Base-by-base conservation (phyloP, 2,329 filamentous ascomycete genomes). In the Teratosphaeria gauchensis region DNA sequence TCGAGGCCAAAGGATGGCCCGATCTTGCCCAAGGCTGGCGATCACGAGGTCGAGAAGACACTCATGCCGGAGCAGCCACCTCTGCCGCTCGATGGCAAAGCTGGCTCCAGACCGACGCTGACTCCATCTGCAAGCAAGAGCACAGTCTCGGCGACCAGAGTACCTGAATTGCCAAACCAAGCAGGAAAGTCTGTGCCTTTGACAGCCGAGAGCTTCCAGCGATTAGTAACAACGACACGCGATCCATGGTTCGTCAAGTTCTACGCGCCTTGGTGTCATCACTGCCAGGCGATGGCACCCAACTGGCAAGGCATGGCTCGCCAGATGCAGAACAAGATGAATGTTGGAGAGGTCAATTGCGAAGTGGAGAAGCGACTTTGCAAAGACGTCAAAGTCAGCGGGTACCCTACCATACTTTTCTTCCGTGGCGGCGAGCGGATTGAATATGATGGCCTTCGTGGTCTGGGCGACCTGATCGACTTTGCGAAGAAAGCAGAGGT, bases 191-290 rank as follows among this genome's bases (percentile, higher is more conserved):
- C 90, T 6, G 79, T 90, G 35, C 75, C 85, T 6, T 80, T 99
- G 56, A 91, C 85, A 1, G 86, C 89, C 0, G 91, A 96, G 70
- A 89, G 80, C 63, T 99, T 99, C 77, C 87, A 95, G 71, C 85
- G 83, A 59, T 78, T 87, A 42, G 92, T 99, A 53, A 95, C 90
- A 2, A 88, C 86, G 72, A 91, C 90, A 0, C 84, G 89, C 63
- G 91, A 97, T 63, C 87, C 92, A 5, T 99, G 94, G 94, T 96
- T 99, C 71, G 85, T 99, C 80, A 99, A 99, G 75, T 97, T 99
- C 73, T 97, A 96, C 72, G 92, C 90, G 19, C 95, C 94, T 5
- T 97, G 92, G 94, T 99, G 94, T 73, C 85, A 86, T 66, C 94
- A 99, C 75, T 99, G 95, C 74, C 89, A 96, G 75, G 89, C 89